phyloP scores from a whole-genome alignment of 192 early-diverging fungal genomes.

The Mortierella hygrophila region DNA sequence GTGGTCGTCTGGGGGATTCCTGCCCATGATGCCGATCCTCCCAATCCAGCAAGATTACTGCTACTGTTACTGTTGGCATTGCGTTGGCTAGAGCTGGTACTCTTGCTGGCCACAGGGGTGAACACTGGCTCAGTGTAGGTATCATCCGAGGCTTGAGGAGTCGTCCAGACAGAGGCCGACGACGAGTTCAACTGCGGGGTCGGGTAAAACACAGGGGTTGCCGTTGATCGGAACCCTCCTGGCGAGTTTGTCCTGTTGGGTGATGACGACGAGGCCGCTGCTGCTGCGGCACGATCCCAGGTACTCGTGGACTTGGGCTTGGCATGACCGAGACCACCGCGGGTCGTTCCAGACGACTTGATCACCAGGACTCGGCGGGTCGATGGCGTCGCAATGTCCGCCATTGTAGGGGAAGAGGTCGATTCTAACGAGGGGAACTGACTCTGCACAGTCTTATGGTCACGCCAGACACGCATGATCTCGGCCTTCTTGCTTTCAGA shows the following conservation, averaged over 20 bases:
- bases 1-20: conserved; percentile 25
- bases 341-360: conserved; percentile 71
- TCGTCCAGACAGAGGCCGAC: conserved; percentile 26
- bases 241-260: conserved; percentile 39
- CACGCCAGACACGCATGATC: conserved; percentile 75
- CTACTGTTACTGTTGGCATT: neutral
- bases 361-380: conserved; percentile 78
- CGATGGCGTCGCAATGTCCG: conserved; percentile 55
- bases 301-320: conserved; percentile 58
- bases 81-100: neutral
- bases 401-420: conserved; percentile 42
- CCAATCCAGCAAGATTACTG: neutral
- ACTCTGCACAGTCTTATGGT: conserved; percentile 68
- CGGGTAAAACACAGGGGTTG: conserved; percentile 42
- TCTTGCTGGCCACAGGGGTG: conserved; percentile 6
- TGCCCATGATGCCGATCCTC: conserved; percentile 29
- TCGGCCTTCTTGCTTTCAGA: conserved; percentile 66
- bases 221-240: conserved; percentile 18
- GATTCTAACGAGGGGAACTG: conserved; percentile 43
- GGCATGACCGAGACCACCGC: conserved; percentile 55
- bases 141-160: neutral
- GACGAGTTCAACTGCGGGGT: conserved; percentile 50
- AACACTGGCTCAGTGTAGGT: neutral
- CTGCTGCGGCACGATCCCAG: conserved; percentile 64
- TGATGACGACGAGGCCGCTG: conserved; percentile 39